These are phyloP conservation scores for Cordyceps fumosorosea DNA, from an alignment of 2,329 filamentous ascomycete species.

Conservation along the genomic window DNA sequence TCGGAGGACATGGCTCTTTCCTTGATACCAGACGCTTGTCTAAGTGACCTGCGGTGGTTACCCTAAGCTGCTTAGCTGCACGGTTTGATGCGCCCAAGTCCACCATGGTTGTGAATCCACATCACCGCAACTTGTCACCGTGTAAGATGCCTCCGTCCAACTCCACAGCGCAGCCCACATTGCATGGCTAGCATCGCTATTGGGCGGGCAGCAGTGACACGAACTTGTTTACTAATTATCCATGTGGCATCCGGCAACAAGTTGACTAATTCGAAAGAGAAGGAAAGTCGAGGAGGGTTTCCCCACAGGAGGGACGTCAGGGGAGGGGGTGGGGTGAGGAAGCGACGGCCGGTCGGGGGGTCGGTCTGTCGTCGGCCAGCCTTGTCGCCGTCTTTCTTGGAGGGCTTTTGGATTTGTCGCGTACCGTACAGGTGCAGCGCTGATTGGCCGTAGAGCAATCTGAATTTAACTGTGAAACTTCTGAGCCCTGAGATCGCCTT, in stretches of 20 bases:
- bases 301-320: neutral
- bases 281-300: neutral
- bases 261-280: slow-evolving; percentile 4
- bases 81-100: neutral
- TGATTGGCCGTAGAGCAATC: neutral
- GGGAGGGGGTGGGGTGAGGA: neutral
- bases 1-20: neutral
- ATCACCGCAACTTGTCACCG: slow-evolving; percentile 1
- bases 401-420: neutral
- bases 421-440: too few relatives aligned
- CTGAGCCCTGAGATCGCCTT: too few relatives aligned
- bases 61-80: neutral
- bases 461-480: too few relatives aligned
- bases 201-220: neutral
- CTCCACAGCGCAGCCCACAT: slow-evolving; percentile 5
- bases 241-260: neutral
- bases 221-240: slow-evolving; percentile 4
- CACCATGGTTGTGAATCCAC: neutral
- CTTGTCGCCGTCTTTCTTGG: neutral
- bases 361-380: neutral
- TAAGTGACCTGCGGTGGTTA: neutral
- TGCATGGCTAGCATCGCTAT: neutral
- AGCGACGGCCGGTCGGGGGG: neutral
- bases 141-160: neutral
- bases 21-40: neutral